Conservation (phyloP, 345 rosid genomes). For the Punica granatum region DNA sequence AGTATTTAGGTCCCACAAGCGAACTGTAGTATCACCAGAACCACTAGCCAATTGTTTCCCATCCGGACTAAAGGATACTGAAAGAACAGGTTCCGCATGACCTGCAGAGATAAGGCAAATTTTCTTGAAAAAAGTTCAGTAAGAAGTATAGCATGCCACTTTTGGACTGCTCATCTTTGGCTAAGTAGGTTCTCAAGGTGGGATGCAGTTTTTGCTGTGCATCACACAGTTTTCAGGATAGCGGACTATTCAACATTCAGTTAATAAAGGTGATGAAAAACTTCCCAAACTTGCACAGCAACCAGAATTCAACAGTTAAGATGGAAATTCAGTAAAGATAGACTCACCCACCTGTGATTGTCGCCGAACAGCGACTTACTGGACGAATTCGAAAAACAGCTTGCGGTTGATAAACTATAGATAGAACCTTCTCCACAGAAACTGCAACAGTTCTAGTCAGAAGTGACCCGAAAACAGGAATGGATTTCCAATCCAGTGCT, state of each 20-base stretch:
- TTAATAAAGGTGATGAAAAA: not conserved
- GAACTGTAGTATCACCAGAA: constrained; percentile 92
- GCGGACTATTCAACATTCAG: not conserved
- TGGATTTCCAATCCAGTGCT: not conserved
- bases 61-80: constrained; percentile 92
- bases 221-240: not conserved
- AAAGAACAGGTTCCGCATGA: constrained; percentile 84
- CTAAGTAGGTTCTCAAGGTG: not conserved
- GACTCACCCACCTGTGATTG: constrained; percentile 65
- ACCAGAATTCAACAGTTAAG: not conserved
- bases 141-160: not conserved
- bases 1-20: constrained; percentile 90
- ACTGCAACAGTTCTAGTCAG: constrained; percentile 37
- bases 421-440: constrained; percentile 85
- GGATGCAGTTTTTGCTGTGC: not conserved
- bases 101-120: constrained; percentile 27
- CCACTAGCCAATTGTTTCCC: constrained; percentile 93
- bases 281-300: not conserved
- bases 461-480: not conserved
- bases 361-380: constrained; percentile 76
- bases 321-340: not conserved
- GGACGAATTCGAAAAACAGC: constrained; percentile 92
- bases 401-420: constrained; percentile 92
- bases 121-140: not conserved
- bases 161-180: not conserved